Percentiles rank a stretch among this genome's conserved stretches.
Evolutionary conservation across 169 alveolate species (phyloP).

Genomic region (Cryptosporidium ubiquitum): DNA sequence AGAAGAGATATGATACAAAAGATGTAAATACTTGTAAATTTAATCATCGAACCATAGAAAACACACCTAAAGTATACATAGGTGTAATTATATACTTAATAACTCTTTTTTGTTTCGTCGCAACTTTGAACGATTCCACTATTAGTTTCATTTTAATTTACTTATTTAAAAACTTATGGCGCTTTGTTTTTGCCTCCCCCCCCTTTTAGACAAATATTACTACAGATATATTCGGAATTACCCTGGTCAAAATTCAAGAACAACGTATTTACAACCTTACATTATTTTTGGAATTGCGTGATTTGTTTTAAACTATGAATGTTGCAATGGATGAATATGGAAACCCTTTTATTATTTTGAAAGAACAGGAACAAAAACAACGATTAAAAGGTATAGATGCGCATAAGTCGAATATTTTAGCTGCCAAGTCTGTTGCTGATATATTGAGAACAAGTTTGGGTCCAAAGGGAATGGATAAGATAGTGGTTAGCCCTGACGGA

Average conservation of each 20-base stretch:
- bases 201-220: slow-evolving; percentile 12
- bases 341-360: slow-evolving; percentile 96
- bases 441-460: slow-evolving; percentile 97
- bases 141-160: not conserved
- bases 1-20: slow-evolving; percentile 2
- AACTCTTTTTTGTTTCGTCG: no score
- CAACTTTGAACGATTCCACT: no score
- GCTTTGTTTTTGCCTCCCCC: not conserved
- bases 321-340: slow-evolving; percentile 98
- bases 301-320: slow-evolving; percentile 76
- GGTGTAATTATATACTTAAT: not conserved
- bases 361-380: slow-evolving; percentile 95
- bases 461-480: slow-evolving; percentile 99
- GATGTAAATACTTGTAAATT: not conserved
- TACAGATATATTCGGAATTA: not conserved
- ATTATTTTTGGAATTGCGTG: not conserved
- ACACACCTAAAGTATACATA: not conserved
- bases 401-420: slow-evolving; percentile 96
- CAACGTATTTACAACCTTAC: not conserved
- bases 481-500: slow-evolving; percentile 97
- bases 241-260: not conserved
- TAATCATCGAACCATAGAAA: not conserved
- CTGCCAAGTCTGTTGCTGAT: slow-evolving; percentile 97
- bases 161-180: not conserved
- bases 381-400: slow-evolving; percentile 98